Evolutionary conservation across 176 grass and related monocot species (phyloP), one percentile per base, ranked within the genome.

Genomic region (Oryza longistaminata): DNA sequence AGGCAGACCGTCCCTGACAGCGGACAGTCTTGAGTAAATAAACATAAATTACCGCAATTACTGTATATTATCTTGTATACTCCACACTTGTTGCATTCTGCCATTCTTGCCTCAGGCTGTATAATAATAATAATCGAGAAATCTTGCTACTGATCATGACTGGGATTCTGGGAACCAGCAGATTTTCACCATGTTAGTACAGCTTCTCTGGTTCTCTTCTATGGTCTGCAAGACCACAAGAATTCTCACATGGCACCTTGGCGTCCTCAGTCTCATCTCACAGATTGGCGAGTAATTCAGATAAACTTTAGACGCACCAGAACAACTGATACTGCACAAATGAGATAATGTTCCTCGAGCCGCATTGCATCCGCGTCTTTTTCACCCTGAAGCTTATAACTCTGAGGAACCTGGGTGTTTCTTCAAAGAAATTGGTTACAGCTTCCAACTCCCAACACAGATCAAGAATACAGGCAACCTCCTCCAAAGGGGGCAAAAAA

Each of bases 1-100:
- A 81, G 14, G 76, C 86, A 80, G 53, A 78, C 90, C 6, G 66
- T 74, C 9, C 71, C 85, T 62, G n/a, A 62, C n/a, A 0, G n/a
- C 35, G 2, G 9, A 1, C 0, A 13, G 22, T 16, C 4, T 44
- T 33, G 19, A 71, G 16, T 11, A 66, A 53, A 58, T 83, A 26
- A 66, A 45, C 21, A 71, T 66, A 2, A 9, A 40, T 40, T 40
- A 58, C 17, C 21, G 53, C 6, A 2, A 58, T 8, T 21, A 6
- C 1, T 9, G 53, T 58, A 3, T 55, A 0, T 58, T 6, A 21
- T 21, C 9, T 11, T n/a, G 19, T 13, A 24, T n/a, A 40, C 3
- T 42, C n/a, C 21, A 21, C 9, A 9, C 3, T 42, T 6, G 9
- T 11, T 71, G 21, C 37, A 39, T 40, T 17, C 16, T 70, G 17